These are phyloP conservation scores for Harringtonia aguacate DNA, from an alignment of 2,329 filamentous ascomycete species.

Conservation along the genomic window DNA sequence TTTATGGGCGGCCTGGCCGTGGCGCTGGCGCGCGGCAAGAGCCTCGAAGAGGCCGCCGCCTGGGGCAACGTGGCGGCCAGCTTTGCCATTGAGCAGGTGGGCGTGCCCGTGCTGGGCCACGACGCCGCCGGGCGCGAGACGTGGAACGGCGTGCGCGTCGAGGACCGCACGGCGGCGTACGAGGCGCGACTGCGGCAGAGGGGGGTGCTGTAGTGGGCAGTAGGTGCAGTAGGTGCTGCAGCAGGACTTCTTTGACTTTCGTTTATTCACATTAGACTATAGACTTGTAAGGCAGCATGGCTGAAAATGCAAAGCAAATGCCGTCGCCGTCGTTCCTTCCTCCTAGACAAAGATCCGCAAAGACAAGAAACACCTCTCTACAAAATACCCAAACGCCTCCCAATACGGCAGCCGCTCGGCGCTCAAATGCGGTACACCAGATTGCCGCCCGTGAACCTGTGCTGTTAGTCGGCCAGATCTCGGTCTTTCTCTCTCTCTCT, in stretches of 20 bases:
- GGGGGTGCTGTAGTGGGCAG: too few species aligned
- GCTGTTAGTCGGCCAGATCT: too few species aligned
- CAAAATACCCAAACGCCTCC: not conserved
- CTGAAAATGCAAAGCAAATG: not conserved
- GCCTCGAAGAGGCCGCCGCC: conserved; percentile 58
- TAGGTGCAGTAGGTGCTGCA: too few species aligned
- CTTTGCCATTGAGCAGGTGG: conserved; percentile 91
- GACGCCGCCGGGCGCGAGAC: conserved; percentile 37
- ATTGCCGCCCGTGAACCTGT: conserved; percentile 49
- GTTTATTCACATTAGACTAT: not conserved
- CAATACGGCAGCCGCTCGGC: too few species aligned
- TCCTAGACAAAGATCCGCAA: too few species aligned
- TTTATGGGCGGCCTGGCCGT: conserved; percentile 59
- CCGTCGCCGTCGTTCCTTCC: too few species aligned
- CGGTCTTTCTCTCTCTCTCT: too few species aligned
- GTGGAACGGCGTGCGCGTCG: conserved; percentile 50
- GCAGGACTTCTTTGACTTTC: too few species aligned
- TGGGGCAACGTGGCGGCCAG: conserved; percentile 79
- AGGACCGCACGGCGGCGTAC: conserved; percentile 42
- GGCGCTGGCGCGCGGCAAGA: conserved; percentile 47
- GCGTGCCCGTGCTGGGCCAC: conserved; percentile 53
- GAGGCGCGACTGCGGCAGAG: conserved; percentile 22
- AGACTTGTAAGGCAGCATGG: not conserved
- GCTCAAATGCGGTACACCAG: conserved; percentile 61
- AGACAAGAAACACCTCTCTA: conserved; percentile 1